Evolutionary conservation across 2,329 filamentous ascomycete genomes (phyloP).

Genomic region (Exophiala oligosperma): DNA sequence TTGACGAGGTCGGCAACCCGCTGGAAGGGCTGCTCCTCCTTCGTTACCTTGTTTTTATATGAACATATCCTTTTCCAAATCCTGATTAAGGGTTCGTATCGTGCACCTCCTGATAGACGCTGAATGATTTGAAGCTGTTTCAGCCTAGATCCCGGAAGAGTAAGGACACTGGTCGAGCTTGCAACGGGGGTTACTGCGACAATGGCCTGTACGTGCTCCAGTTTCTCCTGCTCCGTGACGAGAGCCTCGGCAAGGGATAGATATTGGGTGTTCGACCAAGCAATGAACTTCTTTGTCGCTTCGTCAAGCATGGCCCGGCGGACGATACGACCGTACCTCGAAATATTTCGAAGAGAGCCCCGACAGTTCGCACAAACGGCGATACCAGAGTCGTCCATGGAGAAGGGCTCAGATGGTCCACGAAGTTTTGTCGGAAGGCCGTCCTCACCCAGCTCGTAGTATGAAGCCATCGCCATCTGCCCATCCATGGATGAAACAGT

Average conservation of each 20-base stretch:
- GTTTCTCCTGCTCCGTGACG: too few species aligned
- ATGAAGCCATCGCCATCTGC: conserved; percentile 51
- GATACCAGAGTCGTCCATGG: conserved; percentile 48
- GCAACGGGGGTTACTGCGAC: too few species aligned
- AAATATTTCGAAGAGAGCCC: conserved; percentile 56
- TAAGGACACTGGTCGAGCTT: too few species aligned
- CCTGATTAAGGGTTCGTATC: too few species aligned
- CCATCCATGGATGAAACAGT: conserved; percentile 63
- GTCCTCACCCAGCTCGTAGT: conserved; percentile 29
- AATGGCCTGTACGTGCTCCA: too few species aligned
- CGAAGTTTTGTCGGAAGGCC: conserved; percentile 30
- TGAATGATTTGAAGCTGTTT: too few species aligned
- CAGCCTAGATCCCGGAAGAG: too few species aligned
- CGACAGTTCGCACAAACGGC: conserved; percentile 61
- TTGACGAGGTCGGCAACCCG: conserved; percentile 38
- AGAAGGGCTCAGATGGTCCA: conserved; percentile 50
- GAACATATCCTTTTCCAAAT: too few species aligned
- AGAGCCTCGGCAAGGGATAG: too few species aligned
- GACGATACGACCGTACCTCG: conserved; percentile 63
- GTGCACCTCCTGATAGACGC: too few species aligned
- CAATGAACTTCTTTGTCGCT: conserved; percentile 64
- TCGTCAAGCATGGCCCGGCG: conserved; percentile 62
- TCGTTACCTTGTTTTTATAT: too few species aligned
- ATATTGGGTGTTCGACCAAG: too few species aligned
- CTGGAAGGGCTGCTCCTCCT: conserved; percentile 43